Conservation (phyloP, 306 rosid species). For the Cicer yamashitae region DNA sequence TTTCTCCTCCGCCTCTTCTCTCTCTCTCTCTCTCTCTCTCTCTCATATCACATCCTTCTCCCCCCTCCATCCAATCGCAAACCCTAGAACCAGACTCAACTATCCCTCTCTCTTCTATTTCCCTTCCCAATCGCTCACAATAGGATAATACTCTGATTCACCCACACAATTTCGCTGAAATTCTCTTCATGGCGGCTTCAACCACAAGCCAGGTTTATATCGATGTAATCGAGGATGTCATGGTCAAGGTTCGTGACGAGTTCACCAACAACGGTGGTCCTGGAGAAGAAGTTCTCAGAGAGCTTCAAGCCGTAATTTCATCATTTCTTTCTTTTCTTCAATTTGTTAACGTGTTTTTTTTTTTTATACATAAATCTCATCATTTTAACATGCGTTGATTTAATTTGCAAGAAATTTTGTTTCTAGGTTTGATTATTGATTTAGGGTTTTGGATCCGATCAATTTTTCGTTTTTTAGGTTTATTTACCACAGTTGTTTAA, state of each 20-base stretch:
- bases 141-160: conserved; percentile 36
- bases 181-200: conserved; percentile 66
- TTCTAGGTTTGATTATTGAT: conserved; percentile 37
- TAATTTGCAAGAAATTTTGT: background rate
- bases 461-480: background rate
- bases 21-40: conserved; percentile 23
- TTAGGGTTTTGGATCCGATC: conserved; percentile 66
- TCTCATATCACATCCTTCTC: background rate
- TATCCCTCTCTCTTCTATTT: conserved; percentile 12
- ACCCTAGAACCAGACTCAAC: conserved; percentile 46
- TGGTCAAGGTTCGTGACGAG: conserved; percentile 92
- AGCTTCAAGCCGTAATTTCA: conserved; percentile 92
- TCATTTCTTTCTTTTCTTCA: background rate
- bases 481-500: background rate
- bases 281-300: conserved; percentile 93
- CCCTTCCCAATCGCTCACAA: conserved; percentile 3
- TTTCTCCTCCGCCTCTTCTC: conserved; percentile 63
- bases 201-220: conserved; percentile 86
- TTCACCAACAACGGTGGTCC: conserved; percentile 78
- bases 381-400: background rate
- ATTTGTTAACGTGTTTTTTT: background rate
- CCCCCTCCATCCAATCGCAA: conserved; percentile 28
- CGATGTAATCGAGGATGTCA: conserved; percentile 92
- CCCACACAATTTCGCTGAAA: conserved; percentile 35
- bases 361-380: no score